Conservation (phyloP, 2,329 filamentous ascomycete genomes). For the Alternaria triticina region DNA sequence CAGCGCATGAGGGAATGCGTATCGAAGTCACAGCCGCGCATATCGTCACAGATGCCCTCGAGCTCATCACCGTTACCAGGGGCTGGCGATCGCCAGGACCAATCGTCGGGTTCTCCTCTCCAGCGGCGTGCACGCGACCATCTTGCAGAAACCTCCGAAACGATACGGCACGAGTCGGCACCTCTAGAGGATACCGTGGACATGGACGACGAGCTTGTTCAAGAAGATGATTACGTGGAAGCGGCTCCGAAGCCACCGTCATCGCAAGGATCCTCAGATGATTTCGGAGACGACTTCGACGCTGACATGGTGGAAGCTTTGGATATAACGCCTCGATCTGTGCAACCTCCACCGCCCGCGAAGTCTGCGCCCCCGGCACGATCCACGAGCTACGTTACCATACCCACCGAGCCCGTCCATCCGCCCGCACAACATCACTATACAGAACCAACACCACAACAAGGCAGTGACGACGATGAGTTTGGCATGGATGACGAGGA, state of each 20-base stretch:
- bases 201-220: conserved; percentile 6
- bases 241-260: not conserved
- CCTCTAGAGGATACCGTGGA: conserved; percentile 4
- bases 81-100: conserved; percentile 19
- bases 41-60: conserved; percentile 45
- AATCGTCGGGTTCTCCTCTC: conserved; percentile 38
- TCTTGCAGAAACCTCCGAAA: conserved; percentile 13
- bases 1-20: conserved; percentile 56
- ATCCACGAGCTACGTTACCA: conserved; percentile 5
- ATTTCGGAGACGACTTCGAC: conserved; percentile 47
- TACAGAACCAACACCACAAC: not conserved
- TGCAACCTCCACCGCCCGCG: not conserved
- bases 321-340: conserved; percentile 23
- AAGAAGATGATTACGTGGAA: conserved; percentile 5
- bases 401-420: conserved; percentile 17
- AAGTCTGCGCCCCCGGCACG: conserved; percentile 5
- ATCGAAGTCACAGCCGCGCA: conserved; percentile 31
- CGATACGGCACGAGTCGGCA: conserved; percentile 8
- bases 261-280: conserved; percentile 39
- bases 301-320: conserved; percentile 44
- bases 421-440: not conserved
- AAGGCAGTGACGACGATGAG: conserved; percentile 50
- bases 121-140: conserved; percentile 32
- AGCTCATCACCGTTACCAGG: conserved; percentile 57
- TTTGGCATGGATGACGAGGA: conserved; percentile 56